Percentiles rank a stretch among this genome's conserved stretches.
Evolutionary conservation across 2,329 filamentous ascomycete species (phyloP).

Genomic region (Nannizziopsis arthrosporioides): DNA sequence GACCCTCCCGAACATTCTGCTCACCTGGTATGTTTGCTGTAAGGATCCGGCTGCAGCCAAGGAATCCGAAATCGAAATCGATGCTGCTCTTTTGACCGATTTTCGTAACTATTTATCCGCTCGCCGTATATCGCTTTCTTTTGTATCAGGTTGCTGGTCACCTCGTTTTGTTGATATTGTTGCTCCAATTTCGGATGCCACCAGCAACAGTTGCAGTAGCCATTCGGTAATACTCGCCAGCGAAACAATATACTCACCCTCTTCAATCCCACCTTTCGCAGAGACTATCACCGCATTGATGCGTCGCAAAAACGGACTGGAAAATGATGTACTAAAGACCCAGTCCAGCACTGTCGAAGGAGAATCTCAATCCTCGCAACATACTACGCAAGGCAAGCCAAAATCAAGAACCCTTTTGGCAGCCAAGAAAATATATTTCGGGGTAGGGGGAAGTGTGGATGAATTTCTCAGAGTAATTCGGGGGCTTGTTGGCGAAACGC

Average conservation of each 20-base stretch:
- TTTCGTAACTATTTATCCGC: conserved; percentile 36
- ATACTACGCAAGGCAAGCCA: conserved; percentile 3
- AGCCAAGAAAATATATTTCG: conserved; percentile 56
- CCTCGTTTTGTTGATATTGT: conserved; percentile 36
- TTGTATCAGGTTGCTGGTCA: conserved; percentile 51
- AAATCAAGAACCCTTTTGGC: conserved; percentile 44
- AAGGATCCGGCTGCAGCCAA: conserved; percentile 21
- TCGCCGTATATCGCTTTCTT: conserved; percentile 39
- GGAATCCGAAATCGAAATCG: conserved; percentile 37
- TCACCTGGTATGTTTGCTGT: conserved; percentile 37
- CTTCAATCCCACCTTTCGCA: conserved; percentile 44
- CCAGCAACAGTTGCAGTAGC: background rate
- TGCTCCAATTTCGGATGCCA: background rate
- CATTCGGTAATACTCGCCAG: conserved; percentile 46
- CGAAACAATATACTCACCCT: conserved; percentile 54
- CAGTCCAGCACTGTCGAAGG: no score
- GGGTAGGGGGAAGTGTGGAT: conserved; percentile 54
- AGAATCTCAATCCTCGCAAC: conserved; percentile 6
- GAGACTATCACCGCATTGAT: conserved; percentile 43
- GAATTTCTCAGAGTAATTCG: conserved; percentile 38
- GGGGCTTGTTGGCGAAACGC: conserved; percentile 14
- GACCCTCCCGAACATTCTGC: conserved; percentile 49
- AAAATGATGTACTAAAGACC: no score
- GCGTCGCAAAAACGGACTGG: conserved; percentile 20
- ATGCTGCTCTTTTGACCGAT: conserved; percentile 33